These are phyloP conservation scores for Cymodocea nodosa DNA, from an alignment of 116 monocot species.

Conservation along the genomic window DNA sequence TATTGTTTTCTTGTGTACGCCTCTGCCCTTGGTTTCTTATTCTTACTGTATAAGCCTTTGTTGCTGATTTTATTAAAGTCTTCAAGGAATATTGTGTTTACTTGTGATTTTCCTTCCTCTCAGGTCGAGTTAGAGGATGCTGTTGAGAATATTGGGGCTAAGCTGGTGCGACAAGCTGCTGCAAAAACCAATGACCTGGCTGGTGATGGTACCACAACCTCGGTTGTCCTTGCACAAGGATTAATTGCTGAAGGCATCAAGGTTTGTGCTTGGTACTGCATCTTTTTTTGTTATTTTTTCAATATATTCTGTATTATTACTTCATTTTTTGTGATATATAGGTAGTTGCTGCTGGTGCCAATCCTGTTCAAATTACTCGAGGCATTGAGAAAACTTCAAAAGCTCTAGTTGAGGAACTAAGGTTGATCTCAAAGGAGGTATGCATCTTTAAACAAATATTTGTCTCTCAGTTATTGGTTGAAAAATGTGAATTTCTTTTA, in stretches of 20 bases:
- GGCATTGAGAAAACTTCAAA: slow-evolving; percentile 66
- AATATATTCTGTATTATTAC: neutral
- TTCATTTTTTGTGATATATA: slow-evolving; percentile 6
- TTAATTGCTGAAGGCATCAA: slow-evolving; percentile 72
- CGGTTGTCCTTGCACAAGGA: slow-evolving; percentile 75
- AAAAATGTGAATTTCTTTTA: neutral
- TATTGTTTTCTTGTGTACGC: too few relatives aligned
- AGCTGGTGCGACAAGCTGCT: slow-evolving; percentile 72
- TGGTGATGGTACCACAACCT: slow-evolving; percentile 74
- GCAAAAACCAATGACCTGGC: slow-evolving; percentile 77
- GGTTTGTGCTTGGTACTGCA: slow-evolving; percentile 15
- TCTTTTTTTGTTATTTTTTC: neutral
- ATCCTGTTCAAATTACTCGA: slow-evolving; percentile 70
- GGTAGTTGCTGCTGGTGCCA: slow-evolving; percentile 76
- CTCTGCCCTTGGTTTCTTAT: too few relatives aligned
- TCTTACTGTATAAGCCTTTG: too few relatives aligned
- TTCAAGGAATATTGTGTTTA: too few relatives aligned
- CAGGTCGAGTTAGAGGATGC: slow-evolving; percentile 76
- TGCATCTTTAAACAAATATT: neutral
- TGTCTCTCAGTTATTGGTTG: neutral
- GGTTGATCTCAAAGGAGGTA: slow-evolving; percentile 67
- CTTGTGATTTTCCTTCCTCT: neutral
- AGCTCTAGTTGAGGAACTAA: slow-evolving; percentile 55
- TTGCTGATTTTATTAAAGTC: too few relatives aligned
- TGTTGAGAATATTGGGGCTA: slow-evolving; percentile 73